These are phyloP conservation scores for Dimargaris xerosporica DNA, from an alignment of 192 early-diverging fungal species.

Conservation along the genomic window DNA sequence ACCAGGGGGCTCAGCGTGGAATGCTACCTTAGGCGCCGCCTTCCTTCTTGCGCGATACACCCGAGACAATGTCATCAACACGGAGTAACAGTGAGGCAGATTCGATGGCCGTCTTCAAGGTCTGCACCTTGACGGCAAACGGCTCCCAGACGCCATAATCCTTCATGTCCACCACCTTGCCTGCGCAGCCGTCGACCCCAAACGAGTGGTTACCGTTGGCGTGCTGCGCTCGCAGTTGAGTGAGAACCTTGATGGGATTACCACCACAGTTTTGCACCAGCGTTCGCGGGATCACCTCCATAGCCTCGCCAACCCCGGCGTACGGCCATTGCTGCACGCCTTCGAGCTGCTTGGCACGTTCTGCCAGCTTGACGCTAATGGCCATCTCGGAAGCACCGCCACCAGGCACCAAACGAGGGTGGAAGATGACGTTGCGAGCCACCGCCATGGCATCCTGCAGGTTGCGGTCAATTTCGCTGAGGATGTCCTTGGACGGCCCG, in stretches of 20 bases:
- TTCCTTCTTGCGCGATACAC: constrained; percentile 48
- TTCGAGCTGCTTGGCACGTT: constrained; percentile 73
- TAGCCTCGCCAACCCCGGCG: constrained; percentile 79
- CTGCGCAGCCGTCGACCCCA: constrained; percentile 90
- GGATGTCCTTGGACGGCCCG: constrained; percentile 93
- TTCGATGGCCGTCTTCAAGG: constrained; percentile 98
- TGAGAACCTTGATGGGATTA: constrained; percentile 93
- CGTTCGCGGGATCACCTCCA: constrained; percentile 97
- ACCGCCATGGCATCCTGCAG: constrained; percentile 98
- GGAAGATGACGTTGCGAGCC: constrained; percentile 95
- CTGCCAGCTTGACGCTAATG: constrained; percentile 69
- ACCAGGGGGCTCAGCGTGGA: too few species aligned
- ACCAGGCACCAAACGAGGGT: constrained; percentile 82
- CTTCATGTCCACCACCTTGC: constrained; percentile 90
- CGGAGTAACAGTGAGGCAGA: constrained; percentile 68
- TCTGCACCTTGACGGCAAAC: constrained; percentile 98
- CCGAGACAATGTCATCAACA: constrained; percentile 96
- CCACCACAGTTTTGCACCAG: constrained; percentile 98
- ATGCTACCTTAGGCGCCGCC: constrained; percentile 21
- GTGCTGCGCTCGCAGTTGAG: constrained; percentile 91
- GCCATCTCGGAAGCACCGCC: constrained; percentile 99
- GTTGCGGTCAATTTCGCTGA: constrained; percentile 97
- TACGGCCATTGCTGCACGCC: constrained; percentile 97
- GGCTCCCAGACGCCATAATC: constrained; percentile 99
- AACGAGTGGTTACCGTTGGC: constrained; percentile 71